Evolutionary conservation across 345 rosid species (phyloP).

Genomic region (Abelmoschus esculentus): DNA sequence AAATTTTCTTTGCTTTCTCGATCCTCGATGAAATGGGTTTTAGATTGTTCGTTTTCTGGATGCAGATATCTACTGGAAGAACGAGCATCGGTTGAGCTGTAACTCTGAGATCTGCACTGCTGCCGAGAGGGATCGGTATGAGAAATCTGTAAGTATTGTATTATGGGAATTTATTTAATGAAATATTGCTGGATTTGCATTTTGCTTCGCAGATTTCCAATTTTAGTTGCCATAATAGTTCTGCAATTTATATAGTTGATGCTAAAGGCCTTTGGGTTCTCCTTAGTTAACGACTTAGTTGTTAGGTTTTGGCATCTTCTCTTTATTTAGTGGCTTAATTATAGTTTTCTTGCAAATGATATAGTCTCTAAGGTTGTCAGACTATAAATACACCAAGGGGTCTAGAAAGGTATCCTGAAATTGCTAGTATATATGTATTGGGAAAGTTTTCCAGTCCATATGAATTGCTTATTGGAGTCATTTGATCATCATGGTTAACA

Average conservation of each 20-base stretch:
- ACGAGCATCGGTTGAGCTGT: conserved; percentile 60
- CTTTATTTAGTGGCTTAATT: too few relatives aligned
- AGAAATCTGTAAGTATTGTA: conserved; percentile 43
- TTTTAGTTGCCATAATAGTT: neutral
- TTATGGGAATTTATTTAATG: neutral
- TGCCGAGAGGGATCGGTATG: conserved; percentile 65
- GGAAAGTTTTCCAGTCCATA: too few relatives aligned
- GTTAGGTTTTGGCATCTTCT: too few relatives aligned
- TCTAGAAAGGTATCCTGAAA: too few relatives aligned
- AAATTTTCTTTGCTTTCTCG: neutral
- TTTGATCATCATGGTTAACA: too few relatives aligned
- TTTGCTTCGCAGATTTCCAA: neutral
- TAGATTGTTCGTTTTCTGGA: neutral
- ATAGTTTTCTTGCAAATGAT: too few relatives aligned
- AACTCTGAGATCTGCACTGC: conserved; percentile 62
- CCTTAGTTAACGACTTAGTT: too few relatives aligned
- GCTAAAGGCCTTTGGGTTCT: too few relatives aligned
- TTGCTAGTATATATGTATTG: too few relatives aligned
- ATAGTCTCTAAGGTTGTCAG: too few relatives aligned
- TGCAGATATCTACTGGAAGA: conserved; percentile 69
- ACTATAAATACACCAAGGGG: too few relatives aligned
- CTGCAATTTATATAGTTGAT: neutral
- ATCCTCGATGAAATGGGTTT: conserved; percentile 5
- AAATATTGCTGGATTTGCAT: neutral
- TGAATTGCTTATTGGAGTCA: too few relatives aligned